Base-by-base conservation (phyloP, 768 basidiomycete species). In the Phaeotremella fagi region DNA sequence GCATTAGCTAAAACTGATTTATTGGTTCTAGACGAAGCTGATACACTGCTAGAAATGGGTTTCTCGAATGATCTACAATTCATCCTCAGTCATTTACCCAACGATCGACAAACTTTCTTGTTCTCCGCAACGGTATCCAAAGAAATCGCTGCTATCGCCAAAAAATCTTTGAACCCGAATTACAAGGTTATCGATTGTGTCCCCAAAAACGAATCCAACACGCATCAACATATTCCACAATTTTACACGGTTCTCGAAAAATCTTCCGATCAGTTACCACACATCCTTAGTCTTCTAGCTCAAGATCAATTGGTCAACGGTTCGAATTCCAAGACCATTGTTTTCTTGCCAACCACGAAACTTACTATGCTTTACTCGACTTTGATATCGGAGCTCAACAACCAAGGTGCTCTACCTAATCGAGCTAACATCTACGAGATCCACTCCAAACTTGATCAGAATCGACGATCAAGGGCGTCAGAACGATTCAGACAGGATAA, bases 21-120 rank as follows among this genome's bases (percentile, higher is more conserved):
- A 60, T 80, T 98, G 48, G 80, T 98, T 54, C 78, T 98, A 52
- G 95, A 98, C 66, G 90, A 95, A 71, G 88, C 90, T 11, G 91
- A 98, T 66, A 88, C 86, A 0, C 79, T 94, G 12, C 78, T 97
- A 11, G 88, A 90, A 52, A 86, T 91, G 85, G 91, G 91, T 61
- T 95, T 94, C 81, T 81, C 86, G 3, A 81, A 84, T 22, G 91
- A 94, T 63, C 83, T 97, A 26, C 82, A 87, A 20, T 82, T 80
- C 1, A 89, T 94, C 62, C 74, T 80, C 25, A 67, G 76, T 3
- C 80, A 78, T 64, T 78, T 92, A n/a, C 85, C 86, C 6, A 76
- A 77, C 18, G 70, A 82, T 48, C 83, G 90, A n/a, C 90, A 92
- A 68, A 94, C 90, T 0, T 85, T 94, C 76, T 78, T 97, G 51